Evolutionary conservation across 1,284 basidiomycete genomes (phyloP), one percentile per base, ranked within the genome.

Genomic region (Sporisorium sorghi): DNA sequence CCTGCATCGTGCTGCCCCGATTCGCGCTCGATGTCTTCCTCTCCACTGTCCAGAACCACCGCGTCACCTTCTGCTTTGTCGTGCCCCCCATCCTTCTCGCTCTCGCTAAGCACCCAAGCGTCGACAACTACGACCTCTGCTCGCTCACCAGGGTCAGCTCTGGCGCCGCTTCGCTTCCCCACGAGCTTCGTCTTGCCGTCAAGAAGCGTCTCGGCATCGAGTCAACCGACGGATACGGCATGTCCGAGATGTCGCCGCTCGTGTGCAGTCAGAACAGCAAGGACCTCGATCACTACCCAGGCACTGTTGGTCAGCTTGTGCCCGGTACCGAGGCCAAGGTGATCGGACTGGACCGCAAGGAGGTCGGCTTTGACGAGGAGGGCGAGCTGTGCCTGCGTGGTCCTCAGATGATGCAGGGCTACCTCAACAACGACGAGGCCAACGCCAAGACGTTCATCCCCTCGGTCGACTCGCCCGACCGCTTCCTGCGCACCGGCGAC

Each of bases 171-270:
- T 64, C 63, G 5, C 64, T 84, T 2, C 73, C 80, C 0, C 49
- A 61, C 17, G 73, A 82, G 55, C 74, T 84, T 0, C 69, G 70
- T 19, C 43, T 55, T 1, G 64, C 76, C 10, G 75, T 84, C n/a
- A 47, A 67, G 42, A 65, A 78, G 58, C 70, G 75, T 32, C 69
- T 78, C 21, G 66, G 70, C n/a, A 78, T 83, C 51, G 40, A 42
- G 1, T 72, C 75, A 15, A 84, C 82, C 10, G 80, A 84, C 51
- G 82, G 79, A 2, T 83, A 83, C 58, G 82, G 82, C 32, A 83
- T 84, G 82, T 80, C 77, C 1, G 82, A 84, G 53, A 83, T 83
- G 80, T 81, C 79, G 5, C 82, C 82, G 1, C 76, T 84, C 30
- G 74, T 84, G 23, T 71, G 75, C 43, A 64, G 79, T 28, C 81